A percentile compares a stretch with the other conserved stretches of the same genome.
Conservation (phyloP, 73 alveolate species). For the Uronychia binucleata region DNA sequence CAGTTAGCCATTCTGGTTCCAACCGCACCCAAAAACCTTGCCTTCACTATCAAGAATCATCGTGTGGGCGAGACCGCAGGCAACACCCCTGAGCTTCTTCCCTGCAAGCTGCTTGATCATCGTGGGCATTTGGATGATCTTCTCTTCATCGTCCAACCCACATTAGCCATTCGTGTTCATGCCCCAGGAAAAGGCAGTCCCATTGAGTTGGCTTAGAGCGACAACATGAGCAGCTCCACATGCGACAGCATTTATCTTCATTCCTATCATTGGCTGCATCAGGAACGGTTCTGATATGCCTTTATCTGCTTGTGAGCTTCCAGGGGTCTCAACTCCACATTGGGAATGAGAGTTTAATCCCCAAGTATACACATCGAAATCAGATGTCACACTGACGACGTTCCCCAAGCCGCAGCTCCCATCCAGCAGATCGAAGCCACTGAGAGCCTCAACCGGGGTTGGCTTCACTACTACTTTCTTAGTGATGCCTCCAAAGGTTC, state of each 20-base stretch:
- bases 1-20: constrained; percentile 33
- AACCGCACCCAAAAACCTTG: constrained; percentile 21
- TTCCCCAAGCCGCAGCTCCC: constrained; percentile 15
- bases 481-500: neutral
- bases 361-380: constrained; percentile 19
- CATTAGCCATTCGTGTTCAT: constrained; percentile 46
- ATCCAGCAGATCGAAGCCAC: constrained; percentile 29
- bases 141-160: constrained; percentile 20
- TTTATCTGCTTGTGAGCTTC: neutral
- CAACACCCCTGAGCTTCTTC: constrained; percentile 17
- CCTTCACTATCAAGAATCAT: constrained; percentile 12
- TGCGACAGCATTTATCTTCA: constrained; percentile 12
- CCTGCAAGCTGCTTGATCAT: neutral
- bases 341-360: constrained; percentile 15
- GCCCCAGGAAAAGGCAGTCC: constrained; percentile 33
- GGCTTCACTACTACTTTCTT: constrained; percentile 2
- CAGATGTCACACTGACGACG: constrained; percentile 2
- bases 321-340: constrained; percentile 24
- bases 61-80: constrained; percentile 50
- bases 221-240: constrained; percentile 49
- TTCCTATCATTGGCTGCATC: neutral
- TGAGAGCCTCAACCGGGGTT: constrained; percentile 18
- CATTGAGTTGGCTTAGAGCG: neutral
- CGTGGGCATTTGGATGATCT: constrained; percentile 13
- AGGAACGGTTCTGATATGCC: neutral